Percentiles rank a stretch among this genome's conserved stretches.
Conservation (phyloP, 2,329 filamentous ascomycete species). For the Diaporthe sp. region DNA sequence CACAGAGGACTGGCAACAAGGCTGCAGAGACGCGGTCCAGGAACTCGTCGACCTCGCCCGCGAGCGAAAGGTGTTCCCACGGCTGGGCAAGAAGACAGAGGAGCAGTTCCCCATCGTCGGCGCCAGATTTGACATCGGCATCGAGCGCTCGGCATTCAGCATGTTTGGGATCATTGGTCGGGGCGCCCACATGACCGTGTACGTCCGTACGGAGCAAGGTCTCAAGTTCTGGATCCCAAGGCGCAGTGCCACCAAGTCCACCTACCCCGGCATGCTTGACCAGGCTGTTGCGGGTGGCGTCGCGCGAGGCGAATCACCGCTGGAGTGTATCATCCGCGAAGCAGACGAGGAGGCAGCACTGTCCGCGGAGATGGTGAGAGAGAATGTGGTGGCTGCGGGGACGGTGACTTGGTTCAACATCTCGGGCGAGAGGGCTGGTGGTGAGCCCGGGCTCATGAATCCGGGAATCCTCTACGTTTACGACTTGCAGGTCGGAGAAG, state of each 20-base stretch:
- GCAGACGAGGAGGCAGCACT: constrained; percentile 77
- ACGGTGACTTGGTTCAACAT: constrained; percentile 47
- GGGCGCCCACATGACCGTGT: constrained; percentile 77
- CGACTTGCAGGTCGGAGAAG: constrained; percentile 75
- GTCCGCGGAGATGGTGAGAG: constrained; percentile 46
- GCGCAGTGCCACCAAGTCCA: constrained; percentile 75
- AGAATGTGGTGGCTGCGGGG: constrained; percentile 47
- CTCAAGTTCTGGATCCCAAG: constrained; percentile 80
- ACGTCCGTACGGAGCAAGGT: constrained; percentile 51
- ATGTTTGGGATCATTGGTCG: constrained; percentile 78
- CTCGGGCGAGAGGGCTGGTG: constrained; percentile 24
- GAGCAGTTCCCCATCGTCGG: constrained; percentile 59
- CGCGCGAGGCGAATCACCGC: constrained; percentile 74
- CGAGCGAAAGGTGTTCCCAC: constrained; percentile 50
- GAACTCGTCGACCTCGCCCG: constrained; percentile 51
- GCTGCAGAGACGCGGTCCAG: constrained; percentile 51
- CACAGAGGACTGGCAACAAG: constrained; percentile 20
- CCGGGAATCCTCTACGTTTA: constrained; percentile 73
- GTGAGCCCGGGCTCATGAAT: constrained; percentile 41
- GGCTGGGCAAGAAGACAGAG: constrained; percentile 50
- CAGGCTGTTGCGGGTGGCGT: constrained; percentile 86
- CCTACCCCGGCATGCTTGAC: constrained; percentile 81
- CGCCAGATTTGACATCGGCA: constrained; percentile 45
- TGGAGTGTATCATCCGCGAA: constrained; percentile 79
- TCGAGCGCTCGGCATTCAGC: constrained; percentile 73